Evolutionary conservation across 768 basidiomycete species (phyloP).

Genomic region (Hydnomerulius pinastri): DNA sequence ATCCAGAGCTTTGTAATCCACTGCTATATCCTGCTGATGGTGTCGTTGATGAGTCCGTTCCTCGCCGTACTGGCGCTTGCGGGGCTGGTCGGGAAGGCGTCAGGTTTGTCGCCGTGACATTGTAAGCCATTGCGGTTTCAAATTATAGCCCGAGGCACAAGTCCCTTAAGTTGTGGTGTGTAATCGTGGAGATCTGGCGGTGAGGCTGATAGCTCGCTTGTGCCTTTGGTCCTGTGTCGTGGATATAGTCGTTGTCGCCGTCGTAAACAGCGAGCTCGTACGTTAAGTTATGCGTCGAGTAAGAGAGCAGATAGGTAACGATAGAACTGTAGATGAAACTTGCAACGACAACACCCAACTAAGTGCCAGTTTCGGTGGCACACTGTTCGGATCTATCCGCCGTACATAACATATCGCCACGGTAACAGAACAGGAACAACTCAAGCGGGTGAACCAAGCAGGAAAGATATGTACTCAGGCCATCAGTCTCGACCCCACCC

Average conservation of each 20-base stretch:
- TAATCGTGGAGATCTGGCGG: background rate
- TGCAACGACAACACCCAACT: background rate
- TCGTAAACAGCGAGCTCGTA: slow-evolving; percentile 6
- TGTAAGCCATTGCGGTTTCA: slow-evolving; percentile 45
- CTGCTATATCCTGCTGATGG: slow-evolving; percentile 35
- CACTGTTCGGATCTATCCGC: slow-evolving; percentile 33
- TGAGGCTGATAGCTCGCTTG: background rate
- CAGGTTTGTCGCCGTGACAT: slow-evolving; percentile 56
- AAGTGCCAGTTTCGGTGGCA: slow-evolving; percentile 4
- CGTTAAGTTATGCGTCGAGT: background rate
- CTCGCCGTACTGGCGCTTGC: slow-evolving; percentile 58
- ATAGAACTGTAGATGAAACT: background rate
- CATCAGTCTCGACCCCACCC: background rate
- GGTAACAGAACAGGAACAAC: slow-evolving; percentile 21
- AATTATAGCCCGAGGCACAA: slow-evolving; percentile 17
- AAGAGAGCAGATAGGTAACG: background rate
- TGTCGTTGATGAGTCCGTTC: slow-evolving; percentile 36
- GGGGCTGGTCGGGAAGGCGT: slow-evolving; percentile 82
- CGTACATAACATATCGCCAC: slow-evolving; percentile 25
- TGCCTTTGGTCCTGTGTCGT: background rate
- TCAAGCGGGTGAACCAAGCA: background rate
- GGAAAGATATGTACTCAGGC: slow-evolving; percentile 1
- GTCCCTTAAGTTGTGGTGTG: background rate
- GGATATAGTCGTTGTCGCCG: slow-evolving; percentile 1
- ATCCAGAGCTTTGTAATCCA: slow-evolving; percentile 54